A percentile compares a stretch with the other conserved stretches of the same genome.
Conservation (phyloP, 345 rosid genomes). For the Geranium rotundifolium region DNA sequence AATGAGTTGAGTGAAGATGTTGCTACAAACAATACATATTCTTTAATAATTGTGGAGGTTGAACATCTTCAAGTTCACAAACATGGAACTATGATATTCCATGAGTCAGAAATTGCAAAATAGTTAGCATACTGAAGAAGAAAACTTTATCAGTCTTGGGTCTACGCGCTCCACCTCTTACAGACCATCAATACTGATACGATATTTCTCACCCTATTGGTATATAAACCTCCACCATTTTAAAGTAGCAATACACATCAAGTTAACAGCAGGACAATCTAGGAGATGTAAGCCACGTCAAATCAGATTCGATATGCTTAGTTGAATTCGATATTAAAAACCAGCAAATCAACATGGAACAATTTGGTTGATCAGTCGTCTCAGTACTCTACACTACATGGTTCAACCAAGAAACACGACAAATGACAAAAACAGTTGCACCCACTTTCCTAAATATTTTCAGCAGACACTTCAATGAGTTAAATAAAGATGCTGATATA, state of each 20-base stretch:
- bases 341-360: background rate
- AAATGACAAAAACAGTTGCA: background rate
- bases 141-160: background rate
- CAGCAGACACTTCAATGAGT: background rate
- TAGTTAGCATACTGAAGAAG: background rate
- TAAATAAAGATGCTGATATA: background rate
- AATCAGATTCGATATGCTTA: background rate
- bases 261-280: background rate
- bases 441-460: too few relatives aligned
- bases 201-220: background rate
- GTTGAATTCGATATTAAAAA: background rate
- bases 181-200: background rate
- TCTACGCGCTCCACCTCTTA: background rate
- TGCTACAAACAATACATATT: background rate
- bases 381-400: background rate
- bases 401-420: background rate
- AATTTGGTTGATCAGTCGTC: background rate
- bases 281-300: background rate
- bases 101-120: background rate
- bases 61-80: background rate
- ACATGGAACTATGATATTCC: background rate
- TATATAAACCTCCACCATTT: background rate
- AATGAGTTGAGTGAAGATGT: background rate
- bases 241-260: background rate
- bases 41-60: background rate